Conservation (phyloP, 805 yeast genomes). For the Candida sonorensis region DNA sequence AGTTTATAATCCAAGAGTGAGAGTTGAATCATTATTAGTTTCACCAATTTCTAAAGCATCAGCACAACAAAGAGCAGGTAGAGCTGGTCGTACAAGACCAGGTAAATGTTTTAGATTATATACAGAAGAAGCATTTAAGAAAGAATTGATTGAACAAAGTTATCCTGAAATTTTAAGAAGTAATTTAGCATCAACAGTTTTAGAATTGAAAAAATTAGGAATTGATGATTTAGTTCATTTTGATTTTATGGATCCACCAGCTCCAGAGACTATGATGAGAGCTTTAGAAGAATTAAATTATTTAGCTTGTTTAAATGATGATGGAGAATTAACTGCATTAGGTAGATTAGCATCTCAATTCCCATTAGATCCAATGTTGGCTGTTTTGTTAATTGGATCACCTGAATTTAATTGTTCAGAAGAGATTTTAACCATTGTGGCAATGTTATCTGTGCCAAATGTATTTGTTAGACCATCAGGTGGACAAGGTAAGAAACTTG, state of each 20-base stretch:
- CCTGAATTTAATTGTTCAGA: slow-evolving; percentile 82
- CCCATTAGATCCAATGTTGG: slow-evolving; percentile 87
- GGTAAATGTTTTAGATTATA: slow-evolving; percentile 89
- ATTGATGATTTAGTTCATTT: slow-evolving; percentile 74
- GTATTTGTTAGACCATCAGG: slow-evolving; percentile 92
- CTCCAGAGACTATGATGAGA: slow-evolving; percentile 60
- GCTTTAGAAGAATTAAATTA: slow-evolving; percentile 80
- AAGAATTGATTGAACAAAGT: slow-evolving; percentile 73
- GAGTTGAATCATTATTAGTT: slow-evolving; percentile 82
- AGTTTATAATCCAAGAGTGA: slow-evolving; percentile 77
- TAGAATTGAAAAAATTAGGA: slow-evolving; percentile 76
- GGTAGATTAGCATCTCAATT: slow-evolving; percentile 88
- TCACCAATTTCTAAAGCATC: slow-evolving; percentile 91
- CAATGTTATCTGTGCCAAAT: slow-evolving; percentile 86
- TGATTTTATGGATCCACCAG: slow-evolving; percentile 90
- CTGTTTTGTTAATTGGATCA: slow-evolving; percentile 85
- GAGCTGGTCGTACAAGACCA: slow-evolving; percentile 97
- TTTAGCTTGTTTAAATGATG: slow-evolving; percentile 75
- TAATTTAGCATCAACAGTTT: slow-evolving; percentile 68
- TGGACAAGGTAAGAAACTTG: slow-evolving; percentile 75
- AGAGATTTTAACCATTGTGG: slow-evolving; percentile 82
- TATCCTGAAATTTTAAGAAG: slow-evolving; percentile 90
- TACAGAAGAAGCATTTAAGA: slow-evolving; percentile 73
- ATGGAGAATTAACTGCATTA: slow-evolving; percentile 67
- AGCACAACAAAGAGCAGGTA: slow-evolving; percentile 93